A percentile compares a stretch with the other conserved stretches of the same genome.
Conservation (phyloP, 1,284 basidiomycete genomes). For the Tilletia caries region DNA sequence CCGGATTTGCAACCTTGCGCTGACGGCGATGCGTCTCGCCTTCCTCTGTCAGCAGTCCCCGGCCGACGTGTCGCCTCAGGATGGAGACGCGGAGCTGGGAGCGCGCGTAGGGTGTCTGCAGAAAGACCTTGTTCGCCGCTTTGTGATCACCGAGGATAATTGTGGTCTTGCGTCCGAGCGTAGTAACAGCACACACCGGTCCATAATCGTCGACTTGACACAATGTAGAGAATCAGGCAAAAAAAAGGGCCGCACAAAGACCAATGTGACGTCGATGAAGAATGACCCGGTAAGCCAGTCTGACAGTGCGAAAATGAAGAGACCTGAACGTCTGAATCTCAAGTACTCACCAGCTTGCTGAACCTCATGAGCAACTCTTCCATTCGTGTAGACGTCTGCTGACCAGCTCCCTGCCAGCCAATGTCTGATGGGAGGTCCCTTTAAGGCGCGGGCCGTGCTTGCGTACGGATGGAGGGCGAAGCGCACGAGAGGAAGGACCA, state of each 20-base stretch:
- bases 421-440: constrained; percentile 2
- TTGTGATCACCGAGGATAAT: background rate
- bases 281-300: no score
- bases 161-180: background rate
- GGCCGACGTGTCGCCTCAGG: background rate
- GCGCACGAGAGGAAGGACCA: no score
- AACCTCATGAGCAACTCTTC: no score
- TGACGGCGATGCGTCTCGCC: background rate
- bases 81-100: background rate
- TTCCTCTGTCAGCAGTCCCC: background rate
- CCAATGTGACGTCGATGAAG: no score
- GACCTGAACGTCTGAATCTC: no score
- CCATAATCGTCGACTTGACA: background rate
- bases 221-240: no score
- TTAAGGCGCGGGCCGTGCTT: background rate
- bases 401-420: background rate
- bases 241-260: no score
- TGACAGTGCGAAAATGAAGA: no score
- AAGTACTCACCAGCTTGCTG: no score
- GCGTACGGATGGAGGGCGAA: no score
- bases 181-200: background rate
- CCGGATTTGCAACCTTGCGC: background rate
- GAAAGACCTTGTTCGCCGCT: background rate
- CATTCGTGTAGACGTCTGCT: no score
- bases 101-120: background rate